Conservation (phyloP, 331 rosid genomes). For the Erythrophleum ivorense region DNA sequence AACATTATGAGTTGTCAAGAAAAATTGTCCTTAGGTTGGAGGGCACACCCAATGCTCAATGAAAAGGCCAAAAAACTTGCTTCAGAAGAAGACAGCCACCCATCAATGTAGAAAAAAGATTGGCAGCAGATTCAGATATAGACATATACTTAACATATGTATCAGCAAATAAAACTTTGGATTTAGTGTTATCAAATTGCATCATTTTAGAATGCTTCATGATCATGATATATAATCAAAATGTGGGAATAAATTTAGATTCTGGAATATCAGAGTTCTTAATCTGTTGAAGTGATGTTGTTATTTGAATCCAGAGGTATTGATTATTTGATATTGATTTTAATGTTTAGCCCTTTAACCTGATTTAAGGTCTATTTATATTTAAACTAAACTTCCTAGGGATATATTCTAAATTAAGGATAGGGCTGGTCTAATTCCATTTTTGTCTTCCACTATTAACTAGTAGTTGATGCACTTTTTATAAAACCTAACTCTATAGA, state of each 20-base stretch:
- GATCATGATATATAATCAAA: neutral
- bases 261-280: neutral
- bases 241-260: neutral
- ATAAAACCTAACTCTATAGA: no score
- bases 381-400: neutral
- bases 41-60: no score
- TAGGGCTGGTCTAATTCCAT: neutral
- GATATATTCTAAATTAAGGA: slow-evolving; percentile 12
- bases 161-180: neutral
- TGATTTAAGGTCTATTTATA: slow-evolving; percentile 1
- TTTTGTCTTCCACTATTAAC: neutral
- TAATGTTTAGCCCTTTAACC: neutral
- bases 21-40: no score
- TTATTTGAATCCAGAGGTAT: neutral
- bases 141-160: neutral
- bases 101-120: neutral
- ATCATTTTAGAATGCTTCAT: neutral
- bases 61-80: no score
- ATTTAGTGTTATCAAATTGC: neutral
- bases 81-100: no score
- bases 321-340: neutral
- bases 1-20: no score
- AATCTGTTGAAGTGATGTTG: neutral
- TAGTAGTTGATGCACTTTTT: neutral
- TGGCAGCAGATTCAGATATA: neutral